Evolutionary conservation across 192 early-diverging fungal species (phyloP).

Genomic region (Coemansia sp.): DNA sequence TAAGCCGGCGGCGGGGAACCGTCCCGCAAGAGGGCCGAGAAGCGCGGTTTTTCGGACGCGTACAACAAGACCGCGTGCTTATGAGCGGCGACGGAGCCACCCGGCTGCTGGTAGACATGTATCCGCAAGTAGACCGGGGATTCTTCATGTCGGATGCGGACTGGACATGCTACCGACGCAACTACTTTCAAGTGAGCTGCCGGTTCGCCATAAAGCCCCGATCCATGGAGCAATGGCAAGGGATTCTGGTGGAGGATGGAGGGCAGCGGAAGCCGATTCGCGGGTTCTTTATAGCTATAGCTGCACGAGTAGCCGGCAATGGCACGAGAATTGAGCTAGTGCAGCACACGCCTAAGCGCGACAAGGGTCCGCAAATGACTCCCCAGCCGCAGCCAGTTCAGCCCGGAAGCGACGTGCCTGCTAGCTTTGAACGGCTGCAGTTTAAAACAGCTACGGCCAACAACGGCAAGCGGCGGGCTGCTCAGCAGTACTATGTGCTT

Average conservation of each 20-base stretch:
- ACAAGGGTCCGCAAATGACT: constrained; percentile 86
- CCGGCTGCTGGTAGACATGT: constrained; percentile 60
- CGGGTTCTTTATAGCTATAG: constrained; percentile 73
- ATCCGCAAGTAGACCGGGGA: constrained; percentile 85
- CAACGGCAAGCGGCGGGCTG: constrained; percentile 87
- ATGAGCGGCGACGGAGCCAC: constrained; percentile 60
- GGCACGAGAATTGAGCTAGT: constrained; percentile 78
- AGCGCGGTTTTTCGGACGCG: constrained; percentile 62
- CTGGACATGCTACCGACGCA: constrained; percentile 95
- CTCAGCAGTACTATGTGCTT: constrained; percentile 94
- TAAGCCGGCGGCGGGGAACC: constrained; percentile 13
- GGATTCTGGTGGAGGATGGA: constrained; percentile 61
- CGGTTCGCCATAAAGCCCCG: constrained; percentile 23
- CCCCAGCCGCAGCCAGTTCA: constrained; percentile 59
- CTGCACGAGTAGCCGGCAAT: constrained; percentile 68
- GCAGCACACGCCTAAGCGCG: constrained; percentile 88
- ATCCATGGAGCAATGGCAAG: constrained; percentile 8
- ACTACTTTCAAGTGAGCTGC: constrained; percentile 84
- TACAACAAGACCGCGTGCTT: constrained; percentile 64
- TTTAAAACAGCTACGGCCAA: constrained; percentile 97
- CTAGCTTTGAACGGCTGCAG: constrained; percentile 91
- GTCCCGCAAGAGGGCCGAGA: constrained; percentile 10
- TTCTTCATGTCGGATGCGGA: constrained; percentile 86
- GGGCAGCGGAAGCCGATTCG: constrained; percentile 53
- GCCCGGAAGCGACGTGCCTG: constrained; percentile 47